phyloP scores from a whole-genome alignment of 176 grass and related monocot species.

The Luzula sylvatica region DNA sequence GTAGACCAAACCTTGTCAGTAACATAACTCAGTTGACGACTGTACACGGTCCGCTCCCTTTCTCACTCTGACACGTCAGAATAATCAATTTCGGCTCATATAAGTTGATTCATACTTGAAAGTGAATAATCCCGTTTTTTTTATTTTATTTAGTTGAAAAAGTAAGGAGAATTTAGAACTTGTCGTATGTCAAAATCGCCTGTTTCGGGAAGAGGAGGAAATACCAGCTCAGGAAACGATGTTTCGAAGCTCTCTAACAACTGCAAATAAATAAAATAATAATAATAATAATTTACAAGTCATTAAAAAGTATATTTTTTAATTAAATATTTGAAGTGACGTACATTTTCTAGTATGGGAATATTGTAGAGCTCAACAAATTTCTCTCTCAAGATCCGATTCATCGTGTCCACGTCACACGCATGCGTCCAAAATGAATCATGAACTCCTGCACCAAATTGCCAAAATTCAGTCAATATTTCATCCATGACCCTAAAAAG shows the following conservation, averaged over 20 bases:
- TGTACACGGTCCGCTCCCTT: slow-evolving; percentile 1
- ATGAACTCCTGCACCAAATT: slow-evolving; percentile 56
- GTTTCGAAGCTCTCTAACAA: slow-evolving; percentile 62
- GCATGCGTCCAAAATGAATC: slow-evolving; percentile 98
- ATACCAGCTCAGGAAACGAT: slow-evolving; percentile 47
- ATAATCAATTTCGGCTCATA: neutral
- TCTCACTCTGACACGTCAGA: neutral
- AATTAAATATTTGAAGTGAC: neutral
- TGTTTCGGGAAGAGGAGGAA: slow-evolving; percentile 68
- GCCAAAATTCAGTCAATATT: neutral
- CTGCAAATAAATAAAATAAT: slow-evolving; percentile 34
- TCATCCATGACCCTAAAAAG: neutral
- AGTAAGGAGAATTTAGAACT: slow-evolving; percentile 72
- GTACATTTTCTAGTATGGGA: slow-evolving; percentile 92
- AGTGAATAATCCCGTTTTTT: neutral
- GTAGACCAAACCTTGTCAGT: slow-evolving; percentile 3
- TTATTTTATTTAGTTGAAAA: slow-evolving; percentile 61
- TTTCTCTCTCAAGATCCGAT: slow-evolving; percentile 82
- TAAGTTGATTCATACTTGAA: neutral
- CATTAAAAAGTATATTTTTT: neutral
- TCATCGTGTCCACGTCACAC: slow-evolving; percentile 86
- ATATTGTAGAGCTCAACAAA: slow-evolving; percentile 84
- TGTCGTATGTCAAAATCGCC: slow-evolving; percentile 65
- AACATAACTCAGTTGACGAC: neutral
- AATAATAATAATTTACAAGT: slow-evolving; percentile 1